Evolutionary conservation across 2,329 filamentous ascomycete genomes (phyloP), one percentile per base, ranked within the genome.

Genomic region (Monilinia polystroma): DNA sequence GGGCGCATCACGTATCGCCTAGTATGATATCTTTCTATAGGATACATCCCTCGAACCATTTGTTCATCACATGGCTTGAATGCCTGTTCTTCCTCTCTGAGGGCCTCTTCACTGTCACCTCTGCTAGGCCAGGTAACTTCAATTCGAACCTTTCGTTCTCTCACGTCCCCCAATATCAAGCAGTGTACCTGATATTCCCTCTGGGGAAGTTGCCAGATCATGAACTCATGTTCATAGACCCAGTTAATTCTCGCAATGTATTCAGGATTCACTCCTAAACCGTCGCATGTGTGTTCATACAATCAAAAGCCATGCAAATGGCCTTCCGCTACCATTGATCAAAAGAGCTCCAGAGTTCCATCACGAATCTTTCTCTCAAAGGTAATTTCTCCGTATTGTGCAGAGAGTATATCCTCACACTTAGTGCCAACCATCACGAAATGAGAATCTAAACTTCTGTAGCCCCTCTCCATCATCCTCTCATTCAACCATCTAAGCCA

Each of bases 361-460:
- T 60, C 58, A 60, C 58, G 58, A 51, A 60, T 51, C 29, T 18
- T 60, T 5, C 58, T 60, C 45, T 51, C 58, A 6, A 60, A 60
- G 8, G 29, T 51, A 11, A 60, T 23, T 29, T 41, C 29, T 60
- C 58, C 58, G 26, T 60, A 51, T 20, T 38, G 4, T 2, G 58
- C 51, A 23, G 58, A 60, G 23, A 60, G 16, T 20, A 32, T 14
- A 20, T 60, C 58, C 1, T 14, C 29, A 20, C 58, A 60, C 47
- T 60, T 14, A 26, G 58, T 60, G 26, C 58, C 58, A 20, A 60
- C 58, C 58, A 60, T 60, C 29, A 60, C 58, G 10, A 60, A 51
- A 60, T 60, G 45, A 51, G 23, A 20, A 60, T 60, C 32, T 1
- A 60, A 45, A 60, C 45, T 38, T 10, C 35, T 26, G 14, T 60